phyloP scores from a whole-genome alignment of 164 flowering plant species.

The Kingdonia uniflora region DNA sequence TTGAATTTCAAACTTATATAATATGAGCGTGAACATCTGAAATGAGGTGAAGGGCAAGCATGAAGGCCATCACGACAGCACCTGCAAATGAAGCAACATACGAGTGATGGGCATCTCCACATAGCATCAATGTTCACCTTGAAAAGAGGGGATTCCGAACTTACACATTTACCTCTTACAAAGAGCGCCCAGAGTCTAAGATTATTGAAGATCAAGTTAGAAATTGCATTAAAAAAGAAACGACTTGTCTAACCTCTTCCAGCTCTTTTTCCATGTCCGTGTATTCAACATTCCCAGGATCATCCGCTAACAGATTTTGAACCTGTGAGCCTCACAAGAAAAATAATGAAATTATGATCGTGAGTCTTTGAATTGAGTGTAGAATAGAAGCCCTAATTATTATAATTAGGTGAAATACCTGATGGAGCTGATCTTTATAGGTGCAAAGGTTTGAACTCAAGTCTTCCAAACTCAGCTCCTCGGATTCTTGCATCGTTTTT shows the following conservation, averaged over 20 bases:
- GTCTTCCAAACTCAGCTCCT: slow-evolving; percentile 72
- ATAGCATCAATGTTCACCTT: slow-evolving; percentile 32
- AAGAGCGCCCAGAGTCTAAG: background rate
- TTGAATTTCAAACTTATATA: slow-evolving; percentile 50
- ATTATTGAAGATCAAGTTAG: background rate
- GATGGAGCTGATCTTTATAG: slow-evolving; percentile 69
- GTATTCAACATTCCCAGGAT: slow-evolving; percentile 82
- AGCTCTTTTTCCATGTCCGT: slow-evolving; percentile 92
- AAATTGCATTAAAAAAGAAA: background rate
- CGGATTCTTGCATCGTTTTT: slow-evolving; percentile 50
- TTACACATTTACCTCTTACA: too few relatives aligned
- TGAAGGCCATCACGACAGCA: slow-evolving; percentile 62
- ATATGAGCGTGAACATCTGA: slow-evolving; percentile 51
- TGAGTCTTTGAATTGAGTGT: too few relatives aligned
- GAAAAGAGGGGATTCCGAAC: too few relatives aligned
- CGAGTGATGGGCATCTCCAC: slow-evolving; percentile 64
- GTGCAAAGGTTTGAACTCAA: slow-evolving; percentile 73
- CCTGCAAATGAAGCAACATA: slow-evolving; percentile 93
- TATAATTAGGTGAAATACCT: slow-evolving; percentile 30
- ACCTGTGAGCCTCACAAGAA: slow-evolving; percentile 40
- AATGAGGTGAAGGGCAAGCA: slow-evolving; percentile 48
- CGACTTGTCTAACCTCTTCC: slow-evolving; percentile 50
- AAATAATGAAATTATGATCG: too few relatives aligned
- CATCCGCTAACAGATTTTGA: slow-evolving; percentile 55
- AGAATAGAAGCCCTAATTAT: too few relatives aligned